phyloP scores from a whole-genome alignment of 2,329 filamentous ascomycete species.

The Sporothrix pallida region DNA sequence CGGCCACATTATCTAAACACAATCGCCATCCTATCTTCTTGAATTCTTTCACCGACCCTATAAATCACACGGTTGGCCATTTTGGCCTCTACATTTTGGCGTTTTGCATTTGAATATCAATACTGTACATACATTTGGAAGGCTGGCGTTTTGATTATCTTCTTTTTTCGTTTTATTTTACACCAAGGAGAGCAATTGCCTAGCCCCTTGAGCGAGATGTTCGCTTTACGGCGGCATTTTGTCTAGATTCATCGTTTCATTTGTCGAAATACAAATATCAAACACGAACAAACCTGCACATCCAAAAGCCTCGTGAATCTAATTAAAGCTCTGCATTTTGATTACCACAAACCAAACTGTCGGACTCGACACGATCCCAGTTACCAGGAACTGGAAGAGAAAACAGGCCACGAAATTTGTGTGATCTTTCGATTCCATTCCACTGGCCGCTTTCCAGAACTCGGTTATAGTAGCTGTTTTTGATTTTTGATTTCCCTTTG shows the following conservation, averaged over 20 bases:
- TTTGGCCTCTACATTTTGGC: conserved; percentile 2
- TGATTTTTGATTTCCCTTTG: no score
- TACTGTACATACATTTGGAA: conserved; percentile 26
- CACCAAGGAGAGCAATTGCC: background rate
- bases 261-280: conserved; percentile 9
- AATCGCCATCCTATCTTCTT: background rate
- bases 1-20: conserved; percentile 40
- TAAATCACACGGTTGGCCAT: background rate
- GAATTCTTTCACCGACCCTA: background rate
- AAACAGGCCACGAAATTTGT: background rate
- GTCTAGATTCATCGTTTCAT: background rate
- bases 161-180: background rate
- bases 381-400: background rate
- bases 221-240: background rate
- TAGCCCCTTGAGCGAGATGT: background rate
- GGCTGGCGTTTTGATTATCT: conserved; percentile 6
- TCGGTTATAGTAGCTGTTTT: background rate
- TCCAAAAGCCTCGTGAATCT: background rate
- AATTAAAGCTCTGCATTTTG: background rate
- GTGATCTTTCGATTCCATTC: background rate
- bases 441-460: background rate
- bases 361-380: background rate
- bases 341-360: background rate
- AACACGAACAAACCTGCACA: background rate
- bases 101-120: conserved; percentile 19